Evolutionary conservation across 2,329 filamentous ascomycete genomes (phyloP), one percentile per base, ranked within the genome.

Genomic region (Alternaria sp.): DNA sequence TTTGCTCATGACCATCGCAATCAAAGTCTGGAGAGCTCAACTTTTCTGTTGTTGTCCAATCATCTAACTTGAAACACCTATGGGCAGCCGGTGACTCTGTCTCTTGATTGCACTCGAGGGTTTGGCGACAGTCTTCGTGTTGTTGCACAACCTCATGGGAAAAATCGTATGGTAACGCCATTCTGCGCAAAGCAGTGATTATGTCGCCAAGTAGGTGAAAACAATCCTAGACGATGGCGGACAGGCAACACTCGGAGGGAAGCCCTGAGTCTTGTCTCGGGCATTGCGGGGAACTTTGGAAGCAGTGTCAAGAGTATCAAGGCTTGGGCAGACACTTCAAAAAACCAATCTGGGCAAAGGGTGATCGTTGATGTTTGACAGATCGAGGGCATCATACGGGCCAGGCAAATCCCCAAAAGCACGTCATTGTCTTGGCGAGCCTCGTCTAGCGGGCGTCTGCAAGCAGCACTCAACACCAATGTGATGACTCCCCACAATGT

Each of bases 401-500:
- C 49, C 21, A 51, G 61, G 59, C 54, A 44, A 55, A 55, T 57
- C 33, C 33, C 58, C 25, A 57, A 20, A 62, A 73, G 71, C 72
- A 74, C 75, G 75, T 75, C 74, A 74, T 77, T 55, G 72, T 72
- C 55, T 54, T 62, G 49, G 58, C 53, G 50, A 66, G 66, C 66
- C 65, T 65, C 63, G 63, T 67, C 65, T 77, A 75, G 74, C 67
- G 75, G 66, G 59, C 51, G 60, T 59, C 62, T 47, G 59, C 33
- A 64, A 70, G 71, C 68, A 71, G 68, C 65, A 53, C 49, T 53
- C 49, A 67, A 65, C 53, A 58, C 56, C 46, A 60, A 60, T 64
- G 66, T 66, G 67, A 71, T 72, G 71, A 73, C 72, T 73, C 71
- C 67, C 65, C 70, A 64, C 71, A 65, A 71, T 65, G 73, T 71